Evolutionary conservation across 495 filamentous ascomycete genomes (phyloP).

Genomic region (Neurospora sp.): DNA sequence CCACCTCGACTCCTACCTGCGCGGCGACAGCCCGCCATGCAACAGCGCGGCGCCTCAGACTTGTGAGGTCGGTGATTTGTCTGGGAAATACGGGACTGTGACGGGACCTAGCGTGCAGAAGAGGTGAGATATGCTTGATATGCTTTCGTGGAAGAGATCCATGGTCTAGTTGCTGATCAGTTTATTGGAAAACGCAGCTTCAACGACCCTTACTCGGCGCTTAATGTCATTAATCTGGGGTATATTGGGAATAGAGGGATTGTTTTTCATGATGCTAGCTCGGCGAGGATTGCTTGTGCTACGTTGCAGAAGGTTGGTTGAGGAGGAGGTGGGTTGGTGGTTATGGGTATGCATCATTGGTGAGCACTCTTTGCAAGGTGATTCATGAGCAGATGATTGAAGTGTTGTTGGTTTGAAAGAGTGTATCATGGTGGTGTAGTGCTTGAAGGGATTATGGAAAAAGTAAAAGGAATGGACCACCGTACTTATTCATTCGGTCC

Average conservation of each 20-base stretch:
- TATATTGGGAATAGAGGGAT: slow-evolving; percentile 70
- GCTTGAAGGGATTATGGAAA: neutral
- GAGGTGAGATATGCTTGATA: slow-evolving; percentile 7
- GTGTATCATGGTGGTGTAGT: neutral
- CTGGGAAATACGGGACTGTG: slow-evolving; percentile 69
- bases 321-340: neutral
- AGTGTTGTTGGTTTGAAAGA: neutral
- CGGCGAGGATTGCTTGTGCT: slow-evolving; percentile 56
- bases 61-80: slow-evolving; percentile 74
- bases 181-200: slow-evolving; percentile 30
- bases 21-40: slow-evolving; percentile 56
- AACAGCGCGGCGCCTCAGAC: slow-evolving; percentile 48
- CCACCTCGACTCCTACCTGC: slow-evolving; percentile 45
- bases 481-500: neutral
- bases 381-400: neutral
- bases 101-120: slow-evolving; percentile 29
- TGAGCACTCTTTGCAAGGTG: neutral
- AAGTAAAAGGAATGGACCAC: neutral
- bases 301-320: slow-evolving; percentile 39
- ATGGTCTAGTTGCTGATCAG: slow-evolving; percentile 5
- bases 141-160: no score
- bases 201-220: slow-evolving; percentile 57
- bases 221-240: slow-evolving; percentile 41
- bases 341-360: neutral
- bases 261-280: slow-evolving; percentile 59